Evolutionary conservation across 257 asterid species (phyloP).

Genomic region (Ehretia macrophylla): DNA sequence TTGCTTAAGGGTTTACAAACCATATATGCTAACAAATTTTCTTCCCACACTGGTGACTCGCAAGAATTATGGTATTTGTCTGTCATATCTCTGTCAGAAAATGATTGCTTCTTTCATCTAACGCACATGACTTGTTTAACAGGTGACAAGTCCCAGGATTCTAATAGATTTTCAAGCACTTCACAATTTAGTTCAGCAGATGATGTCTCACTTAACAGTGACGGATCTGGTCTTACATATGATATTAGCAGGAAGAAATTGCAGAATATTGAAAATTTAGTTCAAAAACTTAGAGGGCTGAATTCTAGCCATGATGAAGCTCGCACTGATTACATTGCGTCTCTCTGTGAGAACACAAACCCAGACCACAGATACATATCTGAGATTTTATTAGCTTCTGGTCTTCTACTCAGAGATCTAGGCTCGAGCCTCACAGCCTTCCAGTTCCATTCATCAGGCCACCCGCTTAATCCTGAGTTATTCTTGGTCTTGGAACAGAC

Average conservation of each 20-base stretch:
- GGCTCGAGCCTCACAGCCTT: constrained; percentile 56
- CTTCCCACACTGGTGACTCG: too few relatives aligned
- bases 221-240: constrained; percentile 28
- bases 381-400: constrained; percentile 85
- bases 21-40: background rate
- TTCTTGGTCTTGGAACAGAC: constrained; percentile 96
- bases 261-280: constrained; percentile 69
- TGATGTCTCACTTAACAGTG: constrained; percentile 16
- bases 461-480: constrained; percentile 86
- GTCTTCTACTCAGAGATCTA: constrained; percentile 85
- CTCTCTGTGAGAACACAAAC: constrained; percentile 67
- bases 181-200: constrained; percentile 22
- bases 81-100: background rate
- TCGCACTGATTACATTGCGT: constrained; percentile 88
- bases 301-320: constrained; percentile 92
- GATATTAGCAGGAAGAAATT: constrained; percentile 59
- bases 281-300: constrained; percentile 73
- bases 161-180: constrained; percentile 15
- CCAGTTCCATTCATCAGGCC: constrained; percentile 79
- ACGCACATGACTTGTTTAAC: constrained; percentile 22
- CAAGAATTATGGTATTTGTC: background rate
- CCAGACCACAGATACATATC: constrained; percentile 86
- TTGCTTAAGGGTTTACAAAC: background rate
- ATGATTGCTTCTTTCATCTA: background rate
- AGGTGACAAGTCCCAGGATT: constrained; percentile 36